phyloP scores from a whole-genome alignment of 176 grass and related monocot genomes.

The Carex myosuroides region DNA sequence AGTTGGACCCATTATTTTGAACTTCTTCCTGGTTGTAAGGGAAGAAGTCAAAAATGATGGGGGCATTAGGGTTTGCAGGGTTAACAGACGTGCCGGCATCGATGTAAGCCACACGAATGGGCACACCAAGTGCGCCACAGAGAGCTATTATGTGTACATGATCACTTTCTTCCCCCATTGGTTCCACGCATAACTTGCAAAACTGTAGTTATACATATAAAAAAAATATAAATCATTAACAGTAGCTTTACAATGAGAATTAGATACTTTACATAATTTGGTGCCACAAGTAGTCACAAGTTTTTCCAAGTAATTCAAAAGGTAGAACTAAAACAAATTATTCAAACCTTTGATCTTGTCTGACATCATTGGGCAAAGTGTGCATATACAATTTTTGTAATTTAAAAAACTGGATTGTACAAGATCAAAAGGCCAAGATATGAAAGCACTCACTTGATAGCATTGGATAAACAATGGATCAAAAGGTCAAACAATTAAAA shows the following conservation, averaged over 20 bases:
- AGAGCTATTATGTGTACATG: conserved; percentile 85
- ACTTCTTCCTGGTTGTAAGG: conserved; percentile 26
- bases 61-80: conserved; percentile 31
- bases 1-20: background rate
- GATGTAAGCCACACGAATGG: conserved; percentile 87
- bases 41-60: conserved; percentile 60
- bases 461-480: background rate
- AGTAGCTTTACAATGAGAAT: background rate
- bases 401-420: background rate
- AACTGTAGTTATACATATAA: conserved; percentile 47
- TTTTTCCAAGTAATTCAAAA: background rate
- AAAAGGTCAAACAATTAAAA: background rate
- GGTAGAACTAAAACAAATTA: background rate
- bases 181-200: conserved; percentile 74
- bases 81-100: conserved; percentile 32
- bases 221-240: background rate
- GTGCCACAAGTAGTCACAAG: background rate
- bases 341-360: background rate
- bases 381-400: background rate
- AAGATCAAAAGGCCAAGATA: background rate
- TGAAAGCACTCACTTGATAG: no score
- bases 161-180: conserved; percentile 96
- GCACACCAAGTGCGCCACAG: conserved; percentile 74
- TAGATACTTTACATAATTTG: background rate
- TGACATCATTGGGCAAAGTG: background rate